Evolutionary conservation across 192 early-diverging fungal genomes (phyloP), one percentile per base, ranked within the genome.

Genomic region (Obelidium mucronatum): DNA sequence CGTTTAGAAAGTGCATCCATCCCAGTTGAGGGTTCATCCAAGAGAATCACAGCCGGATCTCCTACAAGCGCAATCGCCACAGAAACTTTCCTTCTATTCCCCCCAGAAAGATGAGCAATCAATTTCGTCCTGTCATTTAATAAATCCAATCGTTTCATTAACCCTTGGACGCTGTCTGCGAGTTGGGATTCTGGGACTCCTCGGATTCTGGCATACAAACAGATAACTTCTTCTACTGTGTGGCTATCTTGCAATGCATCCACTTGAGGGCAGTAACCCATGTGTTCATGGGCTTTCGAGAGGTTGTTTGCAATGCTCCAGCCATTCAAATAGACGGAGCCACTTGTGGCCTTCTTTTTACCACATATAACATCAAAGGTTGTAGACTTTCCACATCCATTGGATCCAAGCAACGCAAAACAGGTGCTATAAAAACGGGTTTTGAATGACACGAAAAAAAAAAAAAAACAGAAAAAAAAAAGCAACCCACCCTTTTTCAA

Each of bases 21-120:
- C 1, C 90, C 90, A 0, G 88, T 42, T 1, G 91, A 86, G 0
- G 87, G 85, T 60, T 90, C 90, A 75, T 91, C 90, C 63, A 91
- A 51, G 24, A 82, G 15, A 11, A 82, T 58, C 19, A 82, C 11
- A 59, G 67, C 55, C 24, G 84, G 79, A 15, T 83, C 81, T 2
- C 90, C 90, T 40, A 90, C 40, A 40, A 86, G 80, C 6, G 88
- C 87, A 37, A 91, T 78, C n/a, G 83, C 83, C 2, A 36, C 63
- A 77, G 17, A 62, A 37, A 39, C 26, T 34, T 83, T 85, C 15
- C 90, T 80, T 64, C 90, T 91, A 79, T 87, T 84, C 6, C 90
- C 90, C 4, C 90, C 90, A n/a, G 79, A 82, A 33, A 86, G 82
- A 19, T 22, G n/a, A 1, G 3, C 34, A 22, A 13, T 34, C 34